Evolutionary conservation across 768 basidiomycete species (phyloP).

Genomic region (Plicaturopsis crispa): DNA sequence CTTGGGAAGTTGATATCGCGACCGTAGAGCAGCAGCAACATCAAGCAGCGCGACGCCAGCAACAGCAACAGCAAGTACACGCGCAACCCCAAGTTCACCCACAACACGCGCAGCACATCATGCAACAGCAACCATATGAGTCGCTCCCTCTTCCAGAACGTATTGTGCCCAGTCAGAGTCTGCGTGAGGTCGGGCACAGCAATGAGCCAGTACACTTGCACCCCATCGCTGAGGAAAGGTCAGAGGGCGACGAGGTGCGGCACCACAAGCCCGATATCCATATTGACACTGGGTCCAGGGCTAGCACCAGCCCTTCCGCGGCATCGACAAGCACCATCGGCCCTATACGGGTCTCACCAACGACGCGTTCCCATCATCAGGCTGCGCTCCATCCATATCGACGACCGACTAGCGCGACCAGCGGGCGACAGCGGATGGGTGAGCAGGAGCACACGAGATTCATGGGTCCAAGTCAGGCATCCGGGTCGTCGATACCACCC

Average conservation of each 20-base stretch:
- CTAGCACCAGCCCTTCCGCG: constrained; percentile 21
- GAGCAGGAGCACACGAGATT: constrained; percentile 22
- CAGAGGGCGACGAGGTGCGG: constrained; percentile 8
- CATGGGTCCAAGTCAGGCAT: constrained; percentile 11
- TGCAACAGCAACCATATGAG: constrained; percentile 7
- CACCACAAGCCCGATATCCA: constrained; percentile 24
- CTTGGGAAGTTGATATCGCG: constrained; percentile 36
- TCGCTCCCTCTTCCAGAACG: no score
- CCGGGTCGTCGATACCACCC: constrained; percentile 6
- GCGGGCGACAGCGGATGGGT: constrained; percentile 4
- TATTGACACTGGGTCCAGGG: constrained; percentile 22
- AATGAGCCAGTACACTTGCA: no score
- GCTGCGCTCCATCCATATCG: constrained; percentile 19
- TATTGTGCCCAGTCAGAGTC: no score
- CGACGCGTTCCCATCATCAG: constrained; percentile 13
- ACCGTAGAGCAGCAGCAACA: constrained; percentile 33
- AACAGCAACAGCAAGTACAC: constrained; percentile 20
- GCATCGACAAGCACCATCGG: constrained; percentile 12
- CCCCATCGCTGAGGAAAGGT: constrained; percentile 3
- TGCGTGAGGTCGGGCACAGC: no score
- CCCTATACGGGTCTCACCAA: constrained; percentile 18
- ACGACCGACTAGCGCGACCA: constrained; percentile 19
- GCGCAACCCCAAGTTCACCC: constrained; percentile 8
- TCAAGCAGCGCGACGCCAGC: constrained; percentile 28
- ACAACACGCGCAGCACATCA: no score